Percentiles rank a stretch among this genome's conserved stretches.
Conservation (phyloP, 345 rosid genomes). For the Moricandia arvensis region DNA sequence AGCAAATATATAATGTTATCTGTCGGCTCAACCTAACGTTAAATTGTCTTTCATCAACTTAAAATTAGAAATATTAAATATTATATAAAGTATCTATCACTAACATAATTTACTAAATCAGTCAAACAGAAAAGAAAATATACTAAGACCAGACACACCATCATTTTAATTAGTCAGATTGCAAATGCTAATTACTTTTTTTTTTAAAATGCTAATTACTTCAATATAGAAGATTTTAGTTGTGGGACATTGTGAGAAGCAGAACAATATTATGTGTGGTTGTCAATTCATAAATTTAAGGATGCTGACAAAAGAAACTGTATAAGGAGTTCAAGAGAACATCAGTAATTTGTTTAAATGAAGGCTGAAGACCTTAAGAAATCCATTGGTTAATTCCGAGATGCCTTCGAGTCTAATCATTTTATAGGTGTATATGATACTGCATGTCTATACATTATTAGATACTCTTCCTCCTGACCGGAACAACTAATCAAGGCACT, state of each 20-base stretch:
- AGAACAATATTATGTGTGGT: constrained; percentile 4
- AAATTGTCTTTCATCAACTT: neutral
- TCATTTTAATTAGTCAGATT: neutral
- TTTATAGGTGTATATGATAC: neutral
- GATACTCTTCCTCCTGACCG: constrained; percentile 27
- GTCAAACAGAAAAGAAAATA: too few relatives aligned
- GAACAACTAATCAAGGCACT: constrained; percentile 29
- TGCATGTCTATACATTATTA: neutral
- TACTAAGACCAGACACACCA: neutral
- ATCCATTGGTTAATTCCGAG: constrained; percentile 35
- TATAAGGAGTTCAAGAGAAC: neutral
- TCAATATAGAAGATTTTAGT: neutral
- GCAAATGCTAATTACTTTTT: too few relatives aligned
- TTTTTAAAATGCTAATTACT: too few relatives aligned
- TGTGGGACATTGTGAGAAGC: constrained; percentile 13
- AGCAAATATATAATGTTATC: neutral
- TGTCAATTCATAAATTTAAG: constrained; percentile 7
- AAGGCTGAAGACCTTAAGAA: constrained; percentile 31
- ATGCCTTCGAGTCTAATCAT: constrained; percentile 27
- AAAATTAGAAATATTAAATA: too few relatives aligned
- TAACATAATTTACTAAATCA: too few relatives aligned
- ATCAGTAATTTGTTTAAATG: neutral
- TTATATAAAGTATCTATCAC: neutral
- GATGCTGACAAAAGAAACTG: constrained; percentile 14
- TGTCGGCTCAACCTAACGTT: neutral